Conservation (phyloP, 1,284 basidiomycete species). For the Leccinum subrobustum region DNA sequence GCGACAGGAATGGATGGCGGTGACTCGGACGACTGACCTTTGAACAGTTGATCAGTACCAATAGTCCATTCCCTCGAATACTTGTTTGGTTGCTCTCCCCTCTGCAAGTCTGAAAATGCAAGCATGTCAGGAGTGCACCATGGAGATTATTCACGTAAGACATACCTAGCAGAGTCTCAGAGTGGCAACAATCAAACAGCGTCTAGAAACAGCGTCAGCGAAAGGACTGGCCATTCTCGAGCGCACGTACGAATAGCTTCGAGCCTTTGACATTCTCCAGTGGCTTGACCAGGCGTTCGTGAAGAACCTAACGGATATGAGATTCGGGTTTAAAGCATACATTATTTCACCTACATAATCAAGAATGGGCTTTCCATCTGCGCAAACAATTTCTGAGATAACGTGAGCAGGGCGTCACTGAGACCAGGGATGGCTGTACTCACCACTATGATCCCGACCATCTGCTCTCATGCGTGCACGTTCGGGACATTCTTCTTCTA, state of each 20-base stretch:
- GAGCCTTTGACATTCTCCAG: conserved; percentile 21
- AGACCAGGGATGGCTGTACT: neutral
- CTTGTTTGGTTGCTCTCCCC: conserved; percentile 13
- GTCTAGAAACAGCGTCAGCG: conserved; percentile 16
- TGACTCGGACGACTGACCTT: conserved; percentile 4
- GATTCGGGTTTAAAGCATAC: neutral
- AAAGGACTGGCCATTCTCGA: neutral
- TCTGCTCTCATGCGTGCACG: conserved; percentile 27
- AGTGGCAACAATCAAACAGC: conserved; percentile 32
- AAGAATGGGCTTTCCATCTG: conserved; percentile 22
- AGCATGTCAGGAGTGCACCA: neutral
- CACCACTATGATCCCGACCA: conserved; percentile 39
- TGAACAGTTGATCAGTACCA: conserved; percentile 20
- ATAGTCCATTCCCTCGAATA: conserved; percentile 13
- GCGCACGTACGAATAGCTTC: conserved; percentile 20
- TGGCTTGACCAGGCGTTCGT: conserved; percentile 20
- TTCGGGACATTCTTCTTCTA: conserved; percentile 24
- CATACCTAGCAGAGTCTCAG: conserved; percentile 29
- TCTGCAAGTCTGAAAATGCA: conserved; percentile 19
- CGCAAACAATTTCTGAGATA: conserved; percentile 22
- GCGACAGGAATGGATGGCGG: neutral
- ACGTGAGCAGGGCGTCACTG: neutral
- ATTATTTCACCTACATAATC: conserved; percentile 18
- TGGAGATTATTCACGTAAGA: conserved; percentile 6
- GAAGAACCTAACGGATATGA: conserved; percentile 18